Percentiles rank a stretch among this genome's conserved stretches.
These are phyloP conservation scores for Aureobasidium musti DNA, from an alignment of 2,329 filamentous ascomycete species.

Conservation along the genomic window DNA sequence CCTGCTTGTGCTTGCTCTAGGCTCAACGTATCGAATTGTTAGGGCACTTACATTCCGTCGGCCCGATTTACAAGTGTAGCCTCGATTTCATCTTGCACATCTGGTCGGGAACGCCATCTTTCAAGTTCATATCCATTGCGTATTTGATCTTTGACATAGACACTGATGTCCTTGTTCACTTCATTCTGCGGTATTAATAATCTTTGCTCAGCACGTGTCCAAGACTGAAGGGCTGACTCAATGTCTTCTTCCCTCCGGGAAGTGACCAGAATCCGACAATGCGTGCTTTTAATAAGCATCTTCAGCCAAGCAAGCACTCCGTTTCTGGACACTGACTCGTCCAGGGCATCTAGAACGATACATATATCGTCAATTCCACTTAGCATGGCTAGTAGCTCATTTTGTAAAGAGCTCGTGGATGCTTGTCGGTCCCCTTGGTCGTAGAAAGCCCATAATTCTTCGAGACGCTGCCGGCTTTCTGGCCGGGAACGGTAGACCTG, in stretches of 20 bases:
- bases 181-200: neutral
- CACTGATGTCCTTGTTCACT: neutral
- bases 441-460: neutral
- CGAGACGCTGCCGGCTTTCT: neutral
- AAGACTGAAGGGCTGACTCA: neutral
- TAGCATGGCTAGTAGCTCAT: neutral
- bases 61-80: neutral
- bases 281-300: accelerated
- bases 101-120: neutral
- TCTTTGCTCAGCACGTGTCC: neutral
- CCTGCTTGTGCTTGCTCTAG: too few relatives aligned
- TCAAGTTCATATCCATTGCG: neutral
- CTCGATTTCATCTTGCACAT: slow-evolving; percentile 1
- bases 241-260: slow-evolving; percentile 1
- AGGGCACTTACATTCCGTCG: neutral
- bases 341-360: slow-evolving; percentile 12
- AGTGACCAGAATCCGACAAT: neutral
- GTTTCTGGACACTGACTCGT: neutral
- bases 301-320: neutral
- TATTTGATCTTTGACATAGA: neutral
- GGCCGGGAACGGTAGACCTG: neutral
- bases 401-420: neutral
- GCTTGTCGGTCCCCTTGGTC: neutral
- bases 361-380: neutral
- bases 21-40: too few relatives aligned